phyloP scores from a whole-genome alignment of 2,329 filamentous ascomycete genomes.

The Fusarium abutilonis region DNA sequence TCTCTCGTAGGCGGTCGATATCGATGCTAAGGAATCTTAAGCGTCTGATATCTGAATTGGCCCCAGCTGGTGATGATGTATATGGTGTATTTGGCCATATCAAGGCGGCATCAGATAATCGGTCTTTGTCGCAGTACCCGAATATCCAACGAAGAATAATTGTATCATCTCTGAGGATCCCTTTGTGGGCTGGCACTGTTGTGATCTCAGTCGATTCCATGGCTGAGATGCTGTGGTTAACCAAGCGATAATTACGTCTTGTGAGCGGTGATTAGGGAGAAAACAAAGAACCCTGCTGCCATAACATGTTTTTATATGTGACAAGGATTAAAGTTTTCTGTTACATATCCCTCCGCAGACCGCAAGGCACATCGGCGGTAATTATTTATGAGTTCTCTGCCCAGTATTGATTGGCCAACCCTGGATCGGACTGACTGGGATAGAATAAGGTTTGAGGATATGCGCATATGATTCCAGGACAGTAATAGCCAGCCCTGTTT shows the following conservation, averaged over 20 bases:
- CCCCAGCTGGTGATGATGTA: neutral
- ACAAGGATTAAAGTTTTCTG: too few relatives aligned
- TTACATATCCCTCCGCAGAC: too few relatives aligned
- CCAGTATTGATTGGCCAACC: too few relatives aligned
- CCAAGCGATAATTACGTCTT: too few relatives aligned
- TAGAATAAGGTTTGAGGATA: too few relatives aligned
- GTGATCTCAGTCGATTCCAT: neutral
- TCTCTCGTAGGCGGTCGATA: constrained; percentile 20
- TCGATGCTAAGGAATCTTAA: constrained; percentile 28
- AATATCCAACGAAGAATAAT: constrained; percentile 31
- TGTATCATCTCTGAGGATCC: constrained; percentile 38
- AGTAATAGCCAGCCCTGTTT: too few relatives aligned
- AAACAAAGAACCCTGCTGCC: too few relatives aligned
- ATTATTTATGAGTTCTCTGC: too few relatives aligned
- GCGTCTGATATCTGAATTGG: constrained; percentile 20
- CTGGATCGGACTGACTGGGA: too few relatives aligned
- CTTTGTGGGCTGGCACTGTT: constrained; percentile 14
- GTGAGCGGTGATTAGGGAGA: neutral
- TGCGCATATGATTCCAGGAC: too few relatives aligned
- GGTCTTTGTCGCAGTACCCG: constrained; percentile 22
- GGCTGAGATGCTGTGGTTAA: neutral
- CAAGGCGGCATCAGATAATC: neutral
- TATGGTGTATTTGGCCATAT: neutral
- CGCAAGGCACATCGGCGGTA: too few relatives aligned
- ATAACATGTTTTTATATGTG: neutral